These are phyloP conservation scores for Yarrowia phangngaensis DNA, from an alignment of 805 yeast genomes.

Conservation along the genomic window DNA sequence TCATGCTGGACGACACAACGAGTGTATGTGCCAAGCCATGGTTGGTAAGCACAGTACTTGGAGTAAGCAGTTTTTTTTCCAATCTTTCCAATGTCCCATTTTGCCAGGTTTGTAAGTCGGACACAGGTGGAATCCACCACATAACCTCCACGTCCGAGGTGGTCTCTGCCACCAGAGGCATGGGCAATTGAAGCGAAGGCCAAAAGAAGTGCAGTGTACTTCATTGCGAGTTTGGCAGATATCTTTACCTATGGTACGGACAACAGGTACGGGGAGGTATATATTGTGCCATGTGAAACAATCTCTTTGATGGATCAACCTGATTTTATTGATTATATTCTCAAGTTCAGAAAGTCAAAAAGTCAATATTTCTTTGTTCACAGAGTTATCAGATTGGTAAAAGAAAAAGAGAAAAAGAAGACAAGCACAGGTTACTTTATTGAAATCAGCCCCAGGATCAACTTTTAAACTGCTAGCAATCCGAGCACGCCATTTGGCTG, in stretches of 20 bases:
- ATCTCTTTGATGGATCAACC: conserved; percentile 19
- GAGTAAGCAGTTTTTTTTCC: conserved; percentile 10
- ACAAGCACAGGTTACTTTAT: too few relatives aligned
- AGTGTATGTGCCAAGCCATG: conserved; percentile 24
- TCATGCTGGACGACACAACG: conserved; percentile 11
- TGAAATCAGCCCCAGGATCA: too few relatives aligned
- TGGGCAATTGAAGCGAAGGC: too few relatives aligned
- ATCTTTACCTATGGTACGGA: not conserved
- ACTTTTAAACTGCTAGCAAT: too few relatives aligned
- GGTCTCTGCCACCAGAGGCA: too few relatives aligned
- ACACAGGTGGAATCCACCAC: conserved; percentile 3
- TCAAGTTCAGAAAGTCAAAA: not conserved
- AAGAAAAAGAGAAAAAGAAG: too few relatives aligned
- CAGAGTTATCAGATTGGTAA: conserved; percentile 20
- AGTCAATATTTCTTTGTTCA: too few relatives aligned
- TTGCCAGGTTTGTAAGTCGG: conserved; percentile 14
- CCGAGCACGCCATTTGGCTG: too few relatives aligned
- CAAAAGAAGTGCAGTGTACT: conserved; percentile 14
- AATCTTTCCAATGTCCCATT: conserved; percentile 10
- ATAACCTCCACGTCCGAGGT: too few relatives aligned
- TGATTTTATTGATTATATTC: conserved; percentile 4
- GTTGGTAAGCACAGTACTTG: conserved; percentile 22
- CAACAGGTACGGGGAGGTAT: conserved; percentile 3
- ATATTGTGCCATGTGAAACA: too few relatives aligned
- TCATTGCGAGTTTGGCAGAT: not conserved